phyloP scores from a whole-genome alignment of 139 green algal species.

The Chlorella sp. region DNA sequence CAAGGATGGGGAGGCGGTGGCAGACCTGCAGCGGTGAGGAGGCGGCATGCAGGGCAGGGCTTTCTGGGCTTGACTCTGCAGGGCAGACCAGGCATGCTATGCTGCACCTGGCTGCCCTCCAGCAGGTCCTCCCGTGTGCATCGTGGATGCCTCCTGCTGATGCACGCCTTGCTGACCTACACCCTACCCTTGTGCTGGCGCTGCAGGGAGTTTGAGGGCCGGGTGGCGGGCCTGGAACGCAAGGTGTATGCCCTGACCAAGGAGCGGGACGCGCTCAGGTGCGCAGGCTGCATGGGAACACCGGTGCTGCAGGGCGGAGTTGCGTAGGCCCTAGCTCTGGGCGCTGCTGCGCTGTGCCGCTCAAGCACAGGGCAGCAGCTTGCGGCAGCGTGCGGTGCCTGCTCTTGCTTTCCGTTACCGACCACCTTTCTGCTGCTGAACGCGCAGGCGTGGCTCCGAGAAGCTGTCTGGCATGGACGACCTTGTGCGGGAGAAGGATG shows the following conservation, averaged over 20 bases:
- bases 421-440: background rate
- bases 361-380: background rate
- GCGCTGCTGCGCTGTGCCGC: no score
- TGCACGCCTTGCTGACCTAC: background rate
- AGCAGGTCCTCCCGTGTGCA: no score
- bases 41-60: background rate
- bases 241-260: constrained; percentile 93
- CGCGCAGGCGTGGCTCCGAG: constrained; percentile 65
- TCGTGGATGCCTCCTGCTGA: background rate
- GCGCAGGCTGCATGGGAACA: background rate
- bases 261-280: constrained; percentile 89
- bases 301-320: background rate
- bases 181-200: background rate
- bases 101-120: no score
- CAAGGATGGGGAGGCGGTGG: constrained; percentile 55
- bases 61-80: no score
- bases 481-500: constrained; percentile 93
- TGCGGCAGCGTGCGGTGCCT: background rate
- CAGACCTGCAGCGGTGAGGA: constrained; percentile 54
- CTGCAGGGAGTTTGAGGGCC: constrained; percentile 70
- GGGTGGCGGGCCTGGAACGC: constrained; percentile 53
- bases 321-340: no score
- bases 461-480: constrained; percentile 69
- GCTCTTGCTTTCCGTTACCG: no score
- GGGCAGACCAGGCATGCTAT: no score